These are phyloP conservation scores for Metschnikowia koreensis DNA, from an alignment of 805 yeast genomes.

Conservation along the genomic window DNA sequence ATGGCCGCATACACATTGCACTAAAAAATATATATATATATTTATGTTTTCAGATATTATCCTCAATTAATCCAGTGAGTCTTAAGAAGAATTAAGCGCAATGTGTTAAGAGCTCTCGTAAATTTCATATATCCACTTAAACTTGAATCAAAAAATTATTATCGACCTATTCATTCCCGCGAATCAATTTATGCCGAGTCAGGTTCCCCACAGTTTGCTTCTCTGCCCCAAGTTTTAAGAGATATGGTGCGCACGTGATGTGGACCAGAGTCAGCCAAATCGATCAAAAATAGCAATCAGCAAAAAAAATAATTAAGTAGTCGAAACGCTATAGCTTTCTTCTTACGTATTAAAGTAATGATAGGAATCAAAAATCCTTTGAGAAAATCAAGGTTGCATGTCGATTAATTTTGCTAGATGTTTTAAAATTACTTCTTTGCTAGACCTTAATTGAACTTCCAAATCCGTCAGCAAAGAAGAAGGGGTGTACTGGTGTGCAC, in stretches of 20 bases:
- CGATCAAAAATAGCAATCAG: not conserved
- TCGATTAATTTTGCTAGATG: not conserved
- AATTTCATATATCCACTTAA: no score
- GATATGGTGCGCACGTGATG: conserved; percentile 10
- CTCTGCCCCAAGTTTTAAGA: conserved; percentile 3
- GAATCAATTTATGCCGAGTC: conserved; percentile 4
- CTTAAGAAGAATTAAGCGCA: no score
- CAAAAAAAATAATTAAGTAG: not conserved
- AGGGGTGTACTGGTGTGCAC: conserved; percentile 17
- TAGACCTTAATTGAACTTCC: conserved; percentile 4
- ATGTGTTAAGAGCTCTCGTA: no score
- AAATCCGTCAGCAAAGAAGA: conserved; percentile 10
- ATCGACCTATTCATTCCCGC: not conserved
- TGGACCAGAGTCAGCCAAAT: conserved; percentile 9
- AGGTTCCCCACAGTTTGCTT: conserved; percentile 14
- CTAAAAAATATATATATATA: not conserved
- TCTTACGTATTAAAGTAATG: not conserved
- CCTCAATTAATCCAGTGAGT: not conserved
- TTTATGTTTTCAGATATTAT: no score
- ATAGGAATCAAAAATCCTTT: not conserved
- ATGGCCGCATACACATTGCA: not conserved
- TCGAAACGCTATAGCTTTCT: no score
- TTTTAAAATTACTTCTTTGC: not conserved
- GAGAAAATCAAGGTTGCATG: not conserved
- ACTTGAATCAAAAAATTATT: no score